These are phyloP conservation scores for Articulospora tetracladia DNA, from an alignment of 495 filamentous ascomycete genomes.

Conservation along the genomic window DNA sequence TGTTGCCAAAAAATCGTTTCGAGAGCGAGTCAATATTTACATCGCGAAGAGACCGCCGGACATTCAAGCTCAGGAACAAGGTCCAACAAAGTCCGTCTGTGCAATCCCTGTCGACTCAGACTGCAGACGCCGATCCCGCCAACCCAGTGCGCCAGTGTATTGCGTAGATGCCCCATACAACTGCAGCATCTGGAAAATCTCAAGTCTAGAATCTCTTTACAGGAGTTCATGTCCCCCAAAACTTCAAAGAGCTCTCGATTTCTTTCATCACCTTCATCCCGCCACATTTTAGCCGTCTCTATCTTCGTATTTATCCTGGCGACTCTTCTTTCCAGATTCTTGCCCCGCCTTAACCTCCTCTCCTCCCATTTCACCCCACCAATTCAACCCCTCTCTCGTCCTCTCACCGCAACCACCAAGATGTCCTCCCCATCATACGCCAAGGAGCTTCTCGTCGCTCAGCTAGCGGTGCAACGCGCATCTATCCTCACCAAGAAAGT, in stretches of 20 bases:
- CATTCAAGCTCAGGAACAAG: too few relatives aligned
- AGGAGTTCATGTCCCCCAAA: not conserved
- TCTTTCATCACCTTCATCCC: not conserved
- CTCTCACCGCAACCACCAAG: slow-evolving; percentile 9
- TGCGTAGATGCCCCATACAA: too few relatives aligned
- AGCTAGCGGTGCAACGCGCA: slow-evolving; percentile 89
- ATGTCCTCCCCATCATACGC: slow-evolving; percentile 52
- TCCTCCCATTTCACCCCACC: slow-evolving; percentile 18
- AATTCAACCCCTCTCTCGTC: slow-evolving; percentile 2
- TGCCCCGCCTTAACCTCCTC: slow-evolving; percentile 20
- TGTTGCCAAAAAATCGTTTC: too few relatives aligned
- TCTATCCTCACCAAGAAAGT: slow-evolving; percentile 85
- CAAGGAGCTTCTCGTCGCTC: slow-evolving; percentile 79
- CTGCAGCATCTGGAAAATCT: too few relatives aligned
- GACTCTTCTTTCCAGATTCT: slow-evolving; percentile 21
- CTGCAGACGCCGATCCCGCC: too few relatives aligned
- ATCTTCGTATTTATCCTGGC: slow-evolving; percentile 17
- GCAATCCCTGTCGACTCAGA: too few relatives aligned
- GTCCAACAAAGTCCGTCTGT: too few relatives aligned
- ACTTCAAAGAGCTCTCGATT: not conserved
- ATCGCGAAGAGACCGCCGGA: too few relatives aligned
- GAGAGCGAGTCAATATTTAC: too few relatives aligned
- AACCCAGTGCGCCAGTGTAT: too few relatives aligned
- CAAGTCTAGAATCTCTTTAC: too few relatives aligned
- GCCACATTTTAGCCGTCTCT: not conserved